phyloP scores from a whole-genome alignment of 2,329 filamentous ascomycete species.

The Penicillium italicum region DNA sequence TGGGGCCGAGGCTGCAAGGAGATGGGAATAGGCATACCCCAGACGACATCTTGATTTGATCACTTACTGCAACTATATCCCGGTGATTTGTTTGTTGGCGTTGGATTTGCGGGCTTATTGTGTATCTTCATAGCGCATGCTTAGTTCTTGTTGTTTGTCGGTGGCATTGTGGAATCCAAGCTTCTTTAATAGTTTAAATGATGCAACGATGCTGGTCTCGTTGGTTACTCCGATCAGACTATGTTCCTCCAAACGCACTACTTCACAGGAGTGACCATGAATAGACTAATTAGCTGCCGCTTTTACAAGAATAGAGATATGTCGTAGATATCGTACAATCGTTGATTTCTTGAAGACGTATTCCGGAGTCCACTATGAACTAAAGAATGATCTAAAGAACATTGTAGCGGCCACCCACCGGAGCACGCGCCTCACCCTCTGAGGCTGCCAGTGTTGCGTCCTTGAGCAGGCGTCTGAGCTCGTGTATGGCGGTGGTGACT shows the following conservation, averaged over 20 bases:
- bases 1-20: slow-evolving; percentile 54
- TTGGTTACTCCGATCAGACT: no score
- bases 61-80: neutral
- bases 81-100: neutral
- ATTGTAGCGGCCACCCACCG: slow-evolving; percentile 77
- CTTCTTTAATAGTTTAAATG: neutral
- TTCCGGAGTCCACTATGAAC: neutral
- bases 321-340: slow-evolving; percentile 8
- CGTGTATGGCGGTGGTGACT: slow-evolving; percentile 84
- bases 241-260: neutral
- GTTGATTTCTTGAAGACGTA: neutral
- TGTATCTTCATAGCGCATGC: neutral
- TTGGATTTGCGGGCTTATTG: neutral
- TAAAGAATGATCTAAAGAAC: slow-evolving; percentile 70
- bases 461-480: slow-evolving; percentile 80
- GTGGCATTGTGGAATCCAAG: neutral
- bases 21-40: slow-evolving; percentile 50
- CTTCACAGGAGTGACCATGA: neutral
- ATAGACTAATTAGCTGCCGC: fast-evolving
- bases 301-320: neutral
- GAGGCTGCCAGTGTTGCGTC: slow-evolving; percentile 88
- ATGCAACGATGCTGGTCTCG: neutral
- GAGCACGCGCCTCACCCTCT: slow-evolving; percentile 77
- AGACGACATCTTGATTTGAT: neutral
- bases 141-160: neutral